These are phyloP conservation scores for Phytomonas sp. DNA, from an alignment of 208 protist genomes.

Conservation along the genomic window DNA sequence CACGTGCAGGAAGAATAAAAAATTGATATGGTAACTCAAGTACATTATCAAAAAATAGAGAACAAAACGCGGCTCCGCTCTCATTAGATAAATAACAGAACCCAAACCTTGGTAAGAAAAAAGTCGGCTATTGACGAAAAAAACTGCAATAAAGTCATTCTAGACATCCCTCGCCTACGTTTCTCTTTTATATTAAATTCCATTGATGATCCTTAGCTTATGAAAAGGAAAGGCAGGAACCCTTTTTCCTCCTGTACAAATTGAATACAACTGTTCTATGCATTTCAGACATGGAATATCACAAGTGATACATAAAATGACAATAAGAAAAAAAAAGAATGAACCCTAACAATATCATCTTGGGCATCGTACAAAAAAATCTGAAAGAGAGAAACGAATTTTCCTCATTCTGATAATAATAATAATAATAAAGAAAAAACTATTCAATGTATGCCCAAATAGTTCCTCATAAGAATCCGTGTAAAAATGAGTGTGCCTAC, in stretches of 20 bases:
- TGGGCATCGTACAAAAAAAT: constrained; percentile 16
- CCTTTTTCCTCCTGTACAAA: background rate
- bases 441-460: background rate
- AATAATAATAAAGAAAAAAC: background rate
- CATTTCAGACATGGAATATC: background rate
- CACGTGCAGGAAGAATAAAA: too few species aligned
- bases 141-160: background rate
- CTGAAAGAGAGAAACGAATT: constrained; percentile 42
- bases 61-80: background rate
- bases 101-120: background rate
- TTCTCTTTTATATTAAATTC: background rate
- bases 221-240: background rate
- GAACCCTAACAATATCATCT: background rate
- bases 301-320: background rate
- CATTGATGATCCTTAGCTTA: background rate
- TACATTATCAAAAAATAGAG: constrained; percentile 1
- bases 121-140: background rate
- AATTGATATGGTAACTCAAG: background rate
- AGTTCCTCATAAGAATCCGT: too few species aligned
- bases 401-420: constrained; percentile 26
- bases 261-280: background rate
- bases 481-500: too few species aligned
- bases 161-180: background rate
- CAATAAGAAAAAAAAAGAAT: constrained; percentile 7
- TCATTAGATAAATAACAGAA: constrained; percentile 1